Base-by-base conservation (phyloP, 805 yeast species). In the Alloascoidea africana region DNA sequence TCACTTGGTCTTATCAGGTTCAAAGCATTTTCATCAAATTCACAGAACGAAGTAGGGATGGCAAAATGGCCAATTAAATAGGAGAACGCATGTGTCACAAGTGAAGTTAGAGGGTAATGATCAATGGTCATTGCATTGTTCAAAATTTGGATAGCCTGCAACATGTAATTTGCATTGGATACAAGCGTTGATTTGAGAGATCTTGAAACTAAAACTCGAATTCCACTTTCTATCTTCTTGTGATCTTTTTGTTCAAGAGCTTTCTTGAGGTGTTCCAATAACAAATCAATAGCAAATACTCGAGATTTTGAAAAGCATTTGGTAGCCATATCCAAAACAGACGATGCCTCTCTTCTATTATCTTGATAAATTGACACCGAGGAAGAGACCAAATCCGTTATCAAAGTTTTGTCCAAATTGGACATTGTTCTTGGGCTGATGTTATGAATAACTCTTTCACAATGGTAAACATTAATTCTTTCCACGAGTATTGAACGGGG, bases 401-500 rank as follows among this genome's bases (percentile, higher is more conserved):
- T 53, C 30, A 91, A 55, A 2, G 61, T 38, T 39, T 63, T 68
- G 44, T 86, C 96, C 5, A 78, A 51, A 4, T 65, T 68, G 0
- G 84, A 70, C 47, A 83, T 82, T 4, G 75, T 60, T 43, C 95
- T 65, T 3, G 81, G 74, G 0, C 89, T 79, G 0, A 85, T 69
- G 47, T 77, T 83, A 27, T 82, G 63, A 1, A 73, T 61, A 17
- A 79, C 70, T 46, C 97, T 69, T 45, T 80, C 76, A 52, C 73
- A 71, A 45, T 87, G 96, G 44, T 74, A 80, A 13, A 76, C 60
- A 39, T 76, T 80, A 11, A 85, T 63, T 39, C 94, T 66, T 0
- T 82, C 71, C 2, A 82, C 93, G n/a, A 85, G 52, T 2, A 81
- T 68, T 1, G 83, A 66, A 50, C 96, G 73, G 0, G 97, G 86